Evolutionary conservation across 331 rosid species (phyloP).

Genomic region (Pyrus hybrid): DNA sequence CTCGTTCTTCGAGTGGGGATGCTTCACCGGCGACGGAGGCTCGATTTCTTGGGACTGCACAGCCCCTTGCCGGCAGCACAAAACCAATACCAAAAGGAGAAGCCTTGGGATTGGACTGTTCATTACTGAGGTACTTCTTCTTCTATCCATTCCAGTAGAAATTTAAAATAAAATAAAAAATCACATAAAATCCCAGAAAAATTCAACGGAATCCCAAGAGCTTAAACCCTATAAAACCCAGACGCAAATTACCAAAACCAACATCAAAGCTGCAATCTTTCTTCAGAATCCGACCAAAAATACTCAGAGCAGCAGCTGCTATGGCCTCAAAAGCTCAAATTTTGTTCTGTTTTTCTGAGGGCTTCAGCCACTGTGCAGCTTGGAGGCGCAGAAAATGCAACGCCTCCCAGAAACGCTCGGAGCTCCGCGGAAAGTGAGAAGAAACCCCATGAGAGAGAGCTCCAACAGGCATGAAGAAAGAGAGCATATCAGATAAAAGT

Average conservation of each 20-base stretch:
- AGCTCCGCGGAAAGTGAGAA: slow-evolving; percentile 1
- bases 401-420: neutral
- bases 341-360: neutral
- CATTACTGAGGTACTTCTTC: neutral
- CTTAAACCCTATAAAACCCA: neutral
- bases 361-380: neutral
- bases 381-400: neutral
- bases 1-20: slow-evolving; percentile 28
- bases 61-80: slow-evolving; percentile 28
- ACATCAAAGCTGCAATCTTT: neutral
- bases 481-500: slow-evolving; percentile 16
- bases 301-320: neutral
- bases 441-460: slow-evolving; percentile 11
- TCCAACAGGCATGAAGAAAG: neutral
- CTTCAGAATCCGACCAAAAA: neutral
- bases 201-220: slow-evolving; percentile 2
- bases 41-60: slow-evolving; percentile 54
- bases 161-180: neutral
- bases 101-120: neutral
- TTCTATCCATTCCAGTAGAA: slow-evolving; percentile 20
- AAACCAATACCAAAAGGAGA: slow-evolving; percentile 25
- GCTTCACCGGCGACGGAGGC: slow-evolving; percentile 32
- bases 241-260: neutral
- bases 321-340: neutral
- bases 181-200: neutral